phyloP scores from a whole-genome alignment of 192 early-diverging fungal genomes.

The Paraglomus brasilianum region DNA sequence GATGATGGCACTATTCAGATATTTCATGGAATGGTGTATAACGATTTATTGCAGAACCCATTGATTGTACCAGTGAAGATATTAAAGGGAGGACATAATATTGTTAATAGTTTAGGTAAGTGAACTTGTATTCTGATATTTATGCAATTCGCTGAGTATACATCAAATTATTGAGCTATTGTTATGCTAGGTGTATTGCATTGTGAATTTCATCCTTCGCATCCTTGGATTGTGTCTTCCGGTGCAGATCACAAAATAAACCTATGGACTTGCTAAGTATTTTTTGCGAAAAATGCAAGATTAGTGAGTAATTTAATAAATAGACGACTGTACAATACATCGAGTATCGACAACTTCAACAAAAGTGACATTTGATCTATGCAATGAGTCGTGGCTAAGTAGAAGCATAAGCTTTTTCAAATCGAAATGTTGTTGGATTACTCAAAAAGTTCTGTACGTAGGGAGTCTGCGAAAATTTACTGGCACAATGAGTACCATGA shows the following conservation, averaged over 20 bases:
- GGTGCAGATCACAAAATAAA: slow-evolving; percentile 90
- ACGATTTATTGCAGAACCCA: slow-evolving; percentile 94
- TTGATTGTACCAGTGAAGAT: slow-evolving; percentile 98
- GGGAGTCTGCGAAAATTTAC: too few relatives aligned
- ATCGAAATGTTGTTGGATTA: too few relatives aligned
- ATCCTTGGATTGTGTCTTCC: slow-evolving; percentile 94
- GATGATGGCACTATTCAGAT: slow-evolving; percentile 94
- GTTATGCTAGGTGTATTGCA: slow-evolving; percentile 66
- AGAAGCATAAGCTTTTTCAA: too few relatives aligned
- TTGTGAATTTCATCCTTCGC: slow-evolving; percentile 91
- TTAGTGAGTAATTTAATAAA: too few relatives aligned
- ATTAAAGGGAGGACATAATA: slow-evolving; percentile 72
- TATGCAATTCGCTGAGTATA: background rate
- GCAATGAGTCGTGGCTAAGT: too few relatives aligned
- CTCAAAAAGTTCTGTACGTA: too few relatives aligned
- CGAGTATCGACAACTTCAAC: too few relatives aligned
- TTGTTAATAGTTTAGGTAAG: slow-evolving; percentile 69
- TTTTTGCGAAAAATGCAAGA: too few relatives aligned
- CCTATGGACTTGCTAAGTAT: slow-evolving; percentile 60
- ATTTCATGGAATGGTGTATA: slow-evolving; percentile 98
- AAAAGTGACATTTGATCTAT: too few relatives aligned
- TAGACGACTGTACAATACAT: too few relatives aligned
- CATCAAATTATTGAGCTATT: slow-evolving; percentile 8
- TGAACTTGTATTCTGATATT: background rate
- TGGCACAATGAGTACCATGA: too few relatives aligned